Evolutionary conservation across 2,329 filamentous ascomycete species (phyloP).

Genomic region (Cladophialophora exuberans): DNA sequence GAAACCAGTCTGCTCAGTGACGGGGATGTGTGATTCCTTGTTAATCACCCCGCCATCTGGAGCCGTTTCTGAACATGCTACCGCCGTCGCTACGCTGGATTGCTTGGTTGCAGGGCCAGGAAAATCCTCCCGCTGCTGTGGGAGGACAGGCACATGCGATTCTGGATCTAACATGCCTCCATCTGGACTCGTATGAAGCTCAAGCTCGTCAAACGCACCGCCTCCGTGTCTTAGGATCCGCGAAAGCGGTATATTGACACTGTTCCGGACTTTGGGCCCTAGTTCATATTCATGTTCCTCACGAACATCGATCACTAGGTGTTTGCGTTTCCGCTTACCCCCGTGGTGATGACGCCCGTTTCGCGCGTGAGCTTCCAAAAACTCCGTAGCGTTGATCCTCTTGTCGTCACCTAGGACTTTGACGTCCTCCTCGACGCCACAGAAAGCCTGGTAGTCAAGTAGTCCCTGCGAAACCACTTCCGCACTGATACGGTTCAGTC

Average conservation of each 20-base stretch:
- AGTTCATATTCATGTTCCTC: conserved; percentile 85
- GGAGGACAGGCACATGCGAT: neutral
- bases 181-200: neutral
- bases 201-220: conserved; percentile 20
- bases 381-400: conserved; percentile 68
- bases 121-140: no score
- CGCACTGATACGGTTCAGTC: conserved; percentile 63
- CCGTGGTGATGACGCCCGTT: conserved; percentile 34
- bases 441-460: conserved; percentile 85
- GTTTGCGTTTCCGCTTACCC: conserved; percentile 27
- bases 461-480: conserved; percentile 66
- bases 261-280: conserved; percentile 69
- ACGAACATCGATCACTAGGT: conserved; percentile 73
- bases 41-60: conserved; percentile 17
- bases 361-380: conserved; percentile 45
- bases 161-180: conserved; percentile 2
- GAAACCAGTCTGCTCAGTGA: neutral
- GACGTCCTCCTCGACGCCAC: conserved; percentile 64
- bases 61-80: neutral
- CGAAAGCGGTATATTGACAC: conserved; percentile 62
- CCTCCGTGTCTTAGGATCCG: conserved; percentile 39
- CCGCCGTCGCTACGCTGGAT: no score
- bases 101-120: no score
- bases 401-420: conserved; percentile 64
- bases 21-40: conserved; percentile 9